phyloP scores from a whole-genome alignment of 805 yeast species.

The Lachancea fermentati region DNA sequence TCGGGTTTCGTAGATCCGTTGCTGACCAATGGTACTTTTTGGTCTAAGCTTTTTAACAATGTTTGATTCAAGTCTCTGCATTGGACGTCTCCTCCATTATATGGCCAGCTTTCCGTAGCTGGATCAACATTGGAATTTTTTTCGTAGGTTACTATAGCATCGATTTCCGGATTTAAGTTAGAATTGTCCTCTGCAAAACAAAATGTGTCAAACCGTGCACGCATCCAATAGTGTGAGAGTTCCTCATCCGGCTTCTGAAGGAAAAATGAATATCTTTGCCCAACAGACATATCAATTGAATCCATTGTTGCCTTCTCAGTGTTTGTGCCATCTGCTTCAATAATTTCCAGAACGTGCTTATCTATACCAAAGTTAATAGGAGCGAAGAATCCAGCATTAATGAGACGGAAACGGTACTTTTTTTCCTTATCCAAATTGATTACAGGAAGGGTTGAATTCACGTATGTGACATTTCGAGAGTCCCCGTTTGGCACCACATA shows the following conservation, averaged over 20 bases:
- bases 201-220: constrained; percentile 34
- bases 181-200: constrained; percentile 35
- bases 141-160: constrained; percentile 33
- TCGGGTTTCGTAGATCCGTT: constrained; percentile 18
- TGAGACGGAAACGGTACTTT: constrained; percentile 43
- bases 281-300: constrained; percentile 48
- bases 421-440: constrained; percentile 37
- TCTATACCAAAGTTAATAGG: constrained; percentile 47
- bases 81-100: constrained; percentile 20
- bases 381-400: constrained; percentile 46
- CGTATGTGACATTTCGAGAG: constrained; percentile 26
- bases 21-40: constrained; percentile 16
- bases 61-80: constrained; percentile 27
- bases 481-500: constrained; percentile 17
- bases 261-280: constrained; percentile 63
- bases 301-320: constrained; percentile 41
- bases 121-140: constrained; percentile 7
- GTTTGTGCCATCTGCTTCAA: constrained; percentile 50
- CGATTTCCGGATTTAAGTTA: constrained; percentile 30
- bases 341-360: constrained; percentile 43
- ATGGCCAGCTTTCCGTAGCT: constrained; percentile 11
- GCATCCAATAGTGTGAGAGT: constrained; percentile 39
- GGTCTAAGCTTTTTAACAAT: constrained; percentile 17
- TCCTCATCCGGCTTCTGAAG: constrained; percentile 42
- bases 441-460: constrained; percentile 10